These are phyloP conservation scores for Diaporthe ampelina DNA, from an alignment of 2,329 filamentous ascomycete genomes.

Conservation along the genomic window DNA sequence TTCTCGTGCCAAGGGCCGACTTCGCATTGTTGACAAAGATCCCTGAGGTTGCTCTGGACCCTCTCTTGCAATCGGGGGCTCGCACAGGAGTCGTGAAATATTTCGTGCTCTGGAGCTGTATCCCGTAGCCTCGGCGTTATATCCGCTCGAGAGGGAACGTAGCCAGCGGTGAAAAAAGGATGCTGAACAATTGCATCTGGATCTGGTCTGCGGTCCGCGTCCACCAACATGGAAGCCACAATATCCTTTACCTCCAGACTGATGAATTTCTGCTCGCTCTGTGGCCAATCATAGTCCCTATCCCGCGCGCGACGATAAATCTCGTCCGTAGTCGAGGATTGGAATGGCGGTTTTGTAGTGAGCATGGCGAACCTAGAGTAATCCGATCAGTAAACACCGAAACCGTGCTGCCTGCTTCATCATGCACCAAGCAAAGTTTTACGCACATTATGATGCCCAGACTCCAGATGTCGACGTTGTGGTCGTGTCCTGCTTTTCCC, in stretches of 20 bases:
- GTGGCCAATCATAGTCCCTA: conserved; percentile 85
- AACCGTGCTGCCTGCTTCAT: neutral
- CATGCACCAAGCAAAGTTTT: neutral
- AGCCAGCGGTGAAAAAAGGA: conserved; percentile 82
- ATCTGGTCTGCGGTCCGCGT: conserved; percentile 80
- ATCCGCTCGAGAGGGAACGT: conserved; percentile 74
- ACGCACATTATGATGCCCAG: conserved; percentile 94
- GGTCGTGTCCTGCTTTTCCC: conserved; percentile 93
- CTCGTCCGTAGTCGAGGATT: conserved; percentile 89
- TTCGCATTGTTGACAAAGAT: conserved; percentile 70
- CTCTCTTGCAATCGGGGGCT: conserved; percentile 59
- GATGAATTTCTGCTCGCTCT: conserved; percentile 76
- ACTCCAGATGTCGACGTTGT: conserved; percentile 99
- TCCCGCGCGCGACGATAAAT: conserved; percentile 81
- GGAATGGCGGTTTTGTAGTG: conserved; percentile 95
- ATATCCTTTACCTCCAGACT: conserved; percentile 83
- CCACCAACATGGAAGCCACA: conserved; percentile 81
- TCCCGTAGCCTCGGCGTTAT: conserved; percentile 72
- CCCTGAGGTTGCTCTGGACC: conserved; percentile 66
- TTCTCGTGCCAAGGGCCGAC: conserved; percentile 68
- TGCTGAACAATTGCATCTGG: conserved; percentile 86
- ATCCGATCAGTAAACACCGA: conserved; percentile 46
- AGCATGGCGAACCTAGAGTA: conserved; percentile 87
- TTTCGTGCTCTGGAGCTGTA: conserved; percentile 67
- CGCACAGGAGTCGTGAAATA: conserved; percentile 68